Evolutionary conservation across 805 yeast species (phyloP).

Genomic region (Candida adriatica): DNA sequence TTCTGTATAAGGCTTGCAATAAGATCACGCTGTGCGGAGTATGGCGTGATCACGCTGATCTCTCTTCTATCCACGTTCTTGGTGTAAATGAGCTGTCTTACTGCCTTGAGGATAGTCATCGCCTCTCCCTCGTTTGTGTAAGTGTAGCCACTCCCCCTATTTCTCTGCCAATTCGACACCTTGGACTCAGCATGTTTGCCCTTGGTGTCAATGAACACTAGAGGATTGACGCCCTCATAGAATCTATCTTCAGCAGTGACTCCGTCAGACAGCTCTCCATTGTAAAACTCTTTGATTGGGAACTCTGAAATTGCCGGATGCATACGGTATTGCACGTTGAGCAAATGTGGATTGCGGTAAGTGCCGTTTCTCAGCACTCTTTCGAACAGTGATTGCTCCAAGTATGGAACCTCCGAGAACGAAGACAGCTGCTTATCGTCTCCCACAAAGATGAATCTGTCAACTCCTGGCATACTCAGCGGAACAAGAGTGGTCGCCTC

Average conservation of each 20-base stretch:
- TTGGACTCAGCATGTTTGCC: slow-evolving; percentile 36
- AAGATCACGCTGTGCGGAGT: slow-evolving; percentile 65
- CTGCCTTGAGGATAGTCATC: slow-evolving; percentile 35
- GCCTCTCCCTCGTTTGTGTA: slow-evolving; percentile 53
- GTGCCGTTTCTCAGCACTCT: slow-evolving; percentile 57
- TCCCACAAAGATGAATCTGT: slow-evolving; percentile 64
- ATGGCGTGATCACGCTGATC: slow-evolving; percentile 70
- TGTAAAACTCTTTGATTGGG: slow-evolving; percentile 47
- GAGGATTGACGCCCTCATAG: slow-evolving; percentile 45
- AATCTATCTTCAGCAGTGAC: slow-evolving; percentile 44
- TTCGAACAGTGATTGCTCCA: slow-evolving; percentile 64
- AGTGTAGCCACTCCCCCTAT: slow-evolving; percentile 44
- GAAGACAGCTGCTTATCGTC: slow-evolving; percentile 72
- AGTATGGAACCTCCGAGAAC: slow-evolving; percentile 59
- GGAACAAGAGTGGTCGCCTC: slow-evolving; percentile 71
- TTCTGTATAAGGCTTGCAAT: slow-evolving; percentile 42
- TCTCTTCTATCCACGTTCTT: slow-evolving; percentile 42
- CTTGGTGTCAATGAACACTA: slow-evolving; percentile 54
- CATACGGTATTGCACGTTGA: slow-evolving; percentile 65
- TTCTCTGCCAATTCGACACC: background rate
- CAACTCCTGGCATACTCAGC: slow-evolving; percentile 58
- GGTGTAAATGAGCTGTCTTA: slow-evolving; percentile 46
- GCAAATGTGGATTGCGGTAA: slow-evolving; percentile 55
- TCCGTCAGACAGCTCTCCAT: slow-evolving; percentile 48
- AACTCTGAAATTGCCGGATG: slow-evolving; percentile 57